Conservation (phyloP, 192 early-diverging fungal genomes). For the Entomortierella chlamydospora region DNA sequence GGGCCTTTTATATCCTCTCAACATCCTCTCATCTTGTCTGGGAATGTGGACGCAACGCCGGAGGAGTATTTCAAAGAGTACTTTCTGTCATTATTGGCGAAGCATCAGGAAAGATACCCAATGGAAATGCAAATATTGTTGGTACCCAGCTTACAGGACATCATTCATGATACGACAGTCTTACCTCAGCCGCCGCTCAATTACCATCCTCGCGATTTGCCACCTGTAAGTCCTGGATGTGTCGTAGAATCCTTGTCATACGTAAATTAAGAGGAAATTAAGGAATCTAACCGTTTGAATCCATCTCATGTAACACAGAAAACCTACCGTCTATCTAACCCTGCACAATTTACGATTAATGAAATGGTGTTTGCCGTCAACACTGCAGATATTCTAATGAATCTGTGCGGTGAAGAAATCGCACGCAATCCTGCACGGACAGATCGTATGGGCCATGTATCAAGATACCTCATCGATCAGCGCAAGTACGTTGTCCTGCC, state of each 20-base stretch:
- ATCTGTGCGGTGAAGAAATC: constrained; percentile 77
- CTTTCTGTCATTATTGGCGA: constrained; percentile 68
- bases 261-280: no score
- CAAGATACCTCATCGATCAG: constrained; percentile 84
- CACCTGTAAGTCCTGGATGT: constrained; percentile 31
- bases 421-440: constrained; percentile 45
- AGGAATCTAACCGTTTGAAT: no score
- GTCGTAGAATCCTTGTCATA: no score
- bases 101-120: constrained; percentile 60
- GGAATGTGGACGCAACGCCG: constrained; percentile 64
- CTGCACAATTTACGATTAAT: constrained; percentile 86
- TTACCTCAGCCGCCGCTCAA: constrained; percentile 85
- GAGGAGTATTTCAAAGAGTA: constrained; percentile 73
- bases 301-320: constrained; percentile 21
- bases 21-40: constrained; percentile 69
- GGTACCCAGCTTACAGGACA: constrained; percentile 83
- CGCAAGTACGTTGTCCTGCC: constrained; percentile 61
- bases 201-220: constrained; percentile 59
- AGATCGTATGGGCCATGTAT: constrained; percentile 79
- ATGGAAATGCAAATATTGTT: constrained; percentile 67
- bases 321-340: constrained; percentile 75
- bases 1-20: constrained; percentile 77
- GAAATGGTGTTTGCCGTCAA: constrained; percentile 83
- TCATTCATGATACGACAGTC: constrained; percentile 75
- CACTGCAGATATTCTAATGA: constrained; percentile 81